A percentile compares a stretch with the other conserved stretches of the same genome.
Conservation (phyloP, 768 basidiomycete species). For the Trametes villosa region DNA sequence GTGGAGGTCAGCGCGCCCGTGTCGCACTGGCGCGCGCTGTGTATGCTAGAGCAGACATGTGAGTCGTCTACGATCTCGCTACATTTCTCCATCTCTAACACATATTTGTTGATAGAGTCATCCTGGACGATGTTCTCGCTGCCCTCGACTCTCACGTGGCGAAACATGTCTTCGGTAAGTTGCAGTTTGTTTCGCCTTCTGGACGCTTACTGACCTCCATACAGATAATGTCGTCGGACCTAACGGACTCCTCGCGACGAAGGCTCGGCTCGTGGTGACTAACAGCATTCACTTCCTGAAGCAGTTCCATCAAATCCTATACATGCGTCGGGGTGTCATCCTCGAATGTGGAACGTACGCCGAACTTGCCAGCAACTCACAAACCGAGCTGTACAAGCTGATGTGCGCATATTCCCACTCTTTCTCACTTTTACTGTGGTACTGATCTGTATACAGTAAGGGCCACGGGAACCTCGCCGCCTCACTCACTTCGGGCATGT, state of each 20-base stretch:
- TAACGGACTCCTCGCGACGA: constrained; percentile 76
- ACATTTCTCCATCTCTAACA: neutral
- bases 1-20: constrained; percentile 85
- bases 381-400: constrained; percentile 73
- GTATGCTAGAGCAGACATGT: constrained; percentile 91
- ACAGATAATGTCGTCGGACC: constrained; percentile 87
- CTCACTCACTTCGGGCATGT: constrained; percentile 27
- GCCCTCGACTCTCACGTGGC: constrained; percentile 89
- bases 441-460: constrained; percentile 22
- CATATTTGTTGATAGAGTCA: constrained; percentile 46
- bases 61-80: constrained; percentile 28
- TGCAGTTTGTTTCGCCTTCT: neutral
- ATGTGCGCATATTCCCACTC: constrained; percentile 54
- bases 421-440: neutral
- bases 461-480: constrained; percentile 30
- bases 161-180: constrained; percentile 77
- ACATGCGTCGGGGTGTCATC: constrained; percentile 81
- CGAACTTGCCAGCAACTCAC: constrained; percentile 58
- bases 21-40: constrained; percentile 86
- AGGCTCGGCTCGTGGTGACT: constrained; percentile 85
- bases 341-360: constrained; percentile 74
- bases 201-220: constrained; percentile 4
- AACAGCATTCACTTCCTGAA: constrained; percentile 85
- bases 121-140: constrained; percentile 90
- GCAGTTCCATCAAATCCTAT: constrained; percentile 74